Evolutionary conservation across 345 rosid species (phyloP).

Genomic region (Lepidium africanum): DNA sequence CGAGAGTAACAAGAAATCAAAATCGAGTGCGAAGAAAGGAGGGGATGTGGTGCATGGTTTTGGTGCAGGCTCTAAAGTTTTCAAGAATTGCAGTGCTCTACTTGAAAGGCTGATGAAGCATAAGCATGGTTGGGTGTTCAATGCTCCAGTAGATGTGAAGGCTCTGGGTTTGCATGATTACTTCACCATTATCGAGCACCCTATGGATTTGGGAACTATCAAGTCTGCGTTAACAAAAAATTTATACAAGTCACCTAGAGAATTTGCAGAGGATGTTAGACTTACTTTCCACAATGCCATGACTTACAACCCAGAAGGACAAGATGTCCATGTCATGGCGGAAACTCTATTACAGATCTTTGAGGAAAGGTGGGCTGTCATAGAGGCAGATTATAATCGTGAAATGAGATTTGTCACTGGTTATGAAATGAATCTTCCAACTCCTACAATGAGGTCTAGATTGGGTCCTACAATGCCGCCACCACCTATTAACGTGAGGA

Average conservation of each 20-base stretch:
- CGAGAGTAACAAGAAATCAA: constrained; percentile 91
- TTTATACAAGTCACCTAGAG: constrained; percentile 82
- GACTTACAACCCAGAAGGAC: constrained; percentile 94
- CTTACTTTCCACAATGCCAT: constrained; percentile 92
- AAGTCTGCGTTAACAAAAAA: constrained; percentile 63
- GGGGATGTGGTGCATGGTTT: constrained; percentile 53
- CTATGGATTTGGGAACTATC: constrained; percentile 95
- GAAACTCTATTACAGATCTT: constrained; percentile 56
- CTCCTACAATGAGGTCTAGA: constrained; percentile 50
- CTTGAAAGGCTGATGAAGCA: constrained; percentile 94
- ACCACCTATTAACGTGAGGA: constrained; percentile 70
- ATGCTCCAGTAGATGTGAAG: constrained; percentile 81
- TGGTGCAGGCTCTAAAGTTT: constrained; percentile 48
- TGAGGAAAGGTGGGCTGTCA: constrained; percentile 81
- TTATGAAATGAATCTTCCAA: constrained; percentile 51
- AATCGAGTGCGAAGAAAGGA: constrained; percentile 66
- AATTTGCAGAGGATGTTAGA: constrained; percentile 97
- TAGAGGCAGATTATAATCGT: constrained; percentile 73
- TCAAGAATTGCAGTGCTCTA: constrained; percentile 64
- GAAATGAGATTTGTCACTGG: constrained; percentile 49
- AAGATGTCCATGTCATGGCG: constrained; percentile 96
- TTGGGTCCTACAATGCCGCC: constrained; percentile 49
- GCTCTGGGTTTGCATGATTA: constrained; percentile 85
- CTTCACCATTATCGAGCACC: constrained; percentile 65
- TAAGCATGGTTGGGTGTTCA: constrained; percentile 94